Base-by-base conservation (phyloP, 2,329 filamentous ascomycete species). In the Aspergillus unguis region DNA sequence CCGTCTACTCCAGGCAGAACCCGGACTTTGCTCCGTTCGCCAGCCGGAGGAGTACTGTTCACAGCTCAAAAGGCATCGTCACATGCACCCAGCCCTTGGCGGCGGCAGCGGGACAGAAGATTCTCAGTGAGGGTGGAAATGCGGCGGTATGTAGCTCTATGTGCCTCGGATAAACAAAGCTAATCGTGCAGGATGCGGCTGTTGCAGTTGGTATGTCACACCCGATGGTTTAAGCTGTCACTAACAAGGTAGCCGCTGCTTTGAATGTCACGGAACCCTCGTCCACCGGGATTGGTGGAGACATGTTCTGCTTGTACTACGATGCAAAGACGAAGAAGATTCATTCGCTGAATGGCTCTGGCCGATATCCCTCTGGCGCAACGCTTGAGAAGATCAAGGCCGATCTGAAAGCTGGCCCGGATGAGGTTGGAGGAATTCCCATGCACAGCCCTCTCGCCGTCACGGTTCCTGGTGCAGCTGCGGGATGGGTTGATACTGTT, bases 291-390 rank as follows among this genome's bases (percentile, higher is more conserved):
- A 96, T 99, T 55, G 94, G 94, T 52, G 94, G 94, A 57, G 94
- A 99, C 74, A 91, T 96, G 85, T 99, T 97, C 75, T 92, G 92
- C 71, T 83, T 97, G 33, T 96, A 84, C 78, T 97, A 92, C 76
- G 83, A 95, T 67, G 90, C 90, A 38, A 82, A 86, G 62, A 89
- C 86, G 0, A 87, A 88, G 66, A 87, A 88, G 58, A 86, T 97
- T 6, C 86, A 85, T 50, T 89, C 91, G 7, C 77, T 97, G 71
- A 99, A 99, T 71, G 94, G 92, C 23, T 96, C 92, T 1, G 94
- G 94, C n/a, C 85, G 94, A 28, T 84, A 90, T 3, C 85, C 88
- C 4, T 78, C 74, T 47, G 84, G 86, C 35, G 84, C 76, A 57
- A 88, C 85, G 0, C 78, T 95, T 1, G 85, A 90, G 48, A 79